phyloP scores from a whole-genome alignment of 2,329 filamentous ascomycete species.

The Arthrobotrys sphaeroides region DNA sequence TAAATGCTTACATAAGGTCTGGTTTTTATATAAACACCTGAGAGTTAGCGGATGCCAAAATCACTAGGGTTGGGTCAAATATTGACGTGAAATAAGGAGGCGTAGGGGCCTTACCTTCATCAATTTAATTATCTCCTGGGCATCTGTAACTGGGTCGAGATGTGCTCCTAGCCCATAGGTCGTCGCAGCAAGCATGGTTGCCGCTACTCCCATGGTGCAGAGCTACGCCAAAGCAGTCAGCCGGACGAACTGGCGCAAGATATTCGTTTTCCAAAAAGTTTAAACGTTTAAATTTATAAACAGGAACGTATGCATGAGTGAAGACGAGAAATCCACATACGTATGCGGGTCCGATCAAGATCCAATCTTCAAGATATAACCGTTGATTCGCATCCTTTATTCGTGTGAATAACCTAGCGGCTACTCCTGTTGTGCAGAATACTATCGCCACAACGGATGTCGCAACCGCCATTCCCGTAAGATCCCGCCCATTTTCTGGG shows the following conservation, averaged over 20 bases:
- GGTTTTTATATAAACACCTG: no score
- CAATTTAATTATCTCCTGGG: constrained; percentile 2
- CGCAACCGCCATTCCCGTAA: no score
- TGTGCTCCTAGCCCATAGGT: constrained; percentile 14
- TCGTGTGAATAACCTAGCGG: constrained; percentile 11
- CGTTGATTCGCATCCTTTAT: constrained; percentile 7
- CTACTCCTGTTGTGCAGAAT: constrained; percentile 15
- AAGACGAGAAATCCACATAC: background rate
- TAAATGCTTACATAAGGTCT: constrained; percentile 18
- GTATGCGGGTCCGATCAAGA: constrained; percentile 32
- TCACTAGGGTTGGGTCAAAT: no score
- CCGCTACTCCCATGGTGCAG: constrained; percentile 4
- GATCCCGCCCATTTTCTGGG: no score
- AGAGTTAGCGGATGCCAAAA: background rate
- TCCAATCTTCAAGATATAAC: constrained; percentile 27
- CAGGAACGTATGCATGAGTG: background rate
- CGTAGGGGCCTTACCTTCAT: constrained; percentile 4
- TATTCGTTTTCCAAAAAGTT: no score
- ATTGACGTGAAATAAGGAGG: no score
- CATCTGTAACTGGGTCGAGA: background rate
- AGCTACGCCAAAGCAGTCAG: background rate
- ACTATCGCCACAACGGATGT: constrained; percentile 14
- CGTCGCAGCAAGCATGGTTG: constrained; percentile 6
- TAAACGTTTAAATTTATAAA: no score
- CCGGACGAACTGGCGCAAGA: no score